phyloP scores from a whole-genome alignment of 2,329 filamentous ascomycete species.

The Ciborinia camelliae region DNA sequence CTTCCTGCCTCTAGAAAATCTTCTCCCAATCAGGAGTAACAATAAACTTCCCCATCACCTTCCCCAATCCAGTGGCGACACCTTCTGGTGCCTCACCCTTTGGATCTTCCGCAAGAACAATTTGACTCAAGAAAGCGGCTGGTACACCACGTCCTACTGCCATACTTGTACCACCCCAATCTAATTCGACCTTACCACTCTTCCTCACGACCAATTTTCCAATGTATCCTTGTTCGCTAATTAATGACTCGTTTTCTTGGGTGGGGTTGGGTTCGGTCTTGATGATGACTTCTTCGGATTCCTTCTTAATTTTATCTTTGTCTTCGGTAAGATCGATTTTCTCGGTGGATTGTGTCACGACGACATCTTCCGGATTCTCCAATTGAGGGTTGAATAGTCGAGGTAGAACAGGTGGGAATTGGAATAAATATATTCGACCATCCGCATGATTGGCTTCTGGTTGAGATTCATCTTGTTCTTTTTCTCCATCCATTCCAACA shows the following conservation, averaged over 20 bases:
- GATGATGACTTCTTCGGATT: constrained; percentile 26
- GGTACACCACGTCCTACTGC: constrained; percentile 51
- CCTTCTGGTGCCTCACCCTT: constrained; percentile 41
- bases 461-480: constrained; percentile 24
- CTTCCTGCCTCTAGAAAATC: constrained; percentile 36
- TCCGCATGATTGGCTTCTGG: constrained; percentile 38
- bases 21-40: constrained; percentile 57
- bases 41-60: constrained; percentile 60
- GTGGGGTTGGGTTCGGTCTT: constrained; percentile 16
- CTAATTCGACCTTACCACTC: constrained; percentile 59
- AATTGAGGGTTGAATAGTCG: constrained; percentile 42
- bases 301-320: constrained; percentile 26
- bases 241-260: constrained; percentile 26
- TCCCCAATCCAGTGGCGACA: constrained; percentile 58
- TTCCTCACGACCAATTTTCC: constrained; percentile 58
- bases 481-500: constrained; percentile 28
- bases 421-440: constrained; percentile 60
- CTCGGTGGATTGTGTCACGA: constrained; percentile 22
- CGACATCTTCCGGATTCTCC: constrained; percentile 43
- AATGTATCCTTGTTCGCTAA: constrained; percentile 52
- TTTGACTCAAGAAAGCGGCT: constrained; percentile 55
- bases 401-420: constrained; percentile 60
- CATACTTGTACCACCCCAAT: constrained; percentile 58
- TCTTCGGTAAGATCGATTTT: constrained; percentile 29
- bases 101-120: constrained; percentile 49